Conservation (phyloP, 2,329 filamentous ascomycete species). For the Sclerotinia spermophila region DNA sequence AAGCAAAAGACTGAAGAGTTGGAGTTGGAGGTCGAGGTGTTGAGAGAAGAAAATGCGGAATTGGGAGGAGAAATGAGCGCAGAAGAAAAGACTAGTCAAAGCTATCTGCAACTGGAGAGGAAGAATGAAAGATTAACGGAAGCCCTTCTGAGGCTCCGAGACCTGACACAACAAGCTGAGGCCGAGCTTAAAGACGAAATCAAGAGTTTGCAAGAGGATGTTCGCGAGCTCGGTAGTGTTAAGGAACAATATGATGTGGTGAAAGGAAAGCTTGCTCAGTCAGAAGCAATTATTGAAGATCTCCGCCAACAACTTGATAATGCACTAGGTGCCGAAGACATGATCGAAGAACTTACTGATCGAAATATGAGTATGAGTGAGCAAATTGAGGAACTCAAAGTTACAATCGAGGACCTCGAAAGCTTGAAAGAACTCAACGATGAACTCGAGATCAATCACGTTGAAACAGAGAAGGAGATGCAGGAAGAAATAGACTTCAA, state of each 20-base stretch:
- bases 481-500: constrained; percentile 90
- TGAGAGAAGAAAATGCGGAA: constrained; percentile 83
- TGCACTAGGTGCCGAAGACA: constrained; percentile 82
- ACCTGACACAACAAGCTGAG: constrained; percentile 83
- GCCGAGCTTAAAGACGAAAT: constrained; percentile 73
- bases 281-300: constrained; percentile 75
- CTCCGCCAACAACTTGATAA: constrained; percentile 88
- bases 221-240: constrained; percentile 62
- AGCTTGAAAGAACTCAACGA: constrained; percentile 89
- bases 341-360: constrained; percentile 88
- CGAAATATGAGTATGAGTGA: constrained; percentile 82
- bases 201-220: constrained; percentile 66
- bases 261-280: constrained; percentile 68
- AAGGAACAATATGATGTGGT: constrained; percentile 67
- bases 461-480: constrained; percentile 90
- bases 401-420: constrained; percentile 81
- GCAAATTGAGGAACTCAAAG: constrained; percentile 76
- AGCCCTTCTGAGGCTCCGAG: constrained; percentile 77
- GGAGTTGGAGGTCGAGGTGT: constrained; percentile 80
- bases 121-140: constrained; percentile 85
- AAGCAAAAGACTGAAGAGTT: constrained; percentile 78
- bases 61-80: constrained; percentile 79
- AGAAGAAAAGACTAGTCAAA: constrained; percentile 80
- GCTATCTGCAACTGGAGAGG: constrained; percentile 88
- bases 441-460: constrained; percentile 88